Conservation (phyloP, 2,329 filamentous ascomycete genomes). For the Cladorrhinum sp. region DNA sequence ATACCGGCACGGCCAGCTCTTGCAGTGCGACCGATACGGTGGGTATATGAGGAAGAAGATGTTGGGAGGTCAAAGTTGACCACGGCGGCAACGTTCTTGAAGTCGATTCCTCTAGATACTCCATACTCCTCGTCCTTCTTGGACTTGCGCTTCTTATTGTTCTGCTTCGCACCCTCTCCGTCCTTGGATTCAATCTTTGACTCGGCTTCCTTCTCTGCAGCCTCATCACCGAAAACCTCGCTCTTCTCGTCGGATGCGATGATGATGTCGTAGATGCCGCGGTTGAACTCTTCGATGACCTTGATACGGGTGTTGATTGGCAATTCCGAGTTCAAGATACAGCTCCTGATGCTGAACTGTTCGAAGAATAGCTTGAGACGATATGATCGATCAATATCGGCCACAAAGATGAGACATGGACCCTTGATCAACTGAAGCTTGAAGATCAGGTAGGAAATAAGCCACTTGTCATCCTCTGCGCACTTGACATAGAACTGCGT, state of each 20-base stretch:
- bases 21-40: constrained; percentile 90
- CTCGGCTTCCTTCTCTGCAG: constrained; percentile 46
- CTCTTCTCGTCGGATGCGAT: constrained; percentile 73
- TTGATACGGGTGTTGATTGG: constrained; percentile 91
- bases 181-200: constrained; percentile 30
- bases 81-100: constrained; percentile 89
- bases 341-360: constrained; percentile 92
- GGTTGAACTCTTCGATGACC: constrained; percentile 96
- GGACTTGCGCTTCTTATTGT: constrained; percentile 34
- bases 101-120: constrained; percentile 90
- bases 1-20: constrained; percentile 89
- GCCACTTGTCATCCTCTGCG: constrained; percentile 95
- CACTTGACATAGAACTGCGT: constrained; percentile 89
- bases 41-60: constrained; percentile 89
- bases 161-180: constrained; percentile 38
- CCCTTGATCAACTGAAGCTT: constrained; percentile 92
- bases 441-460: constrained; percentile 90
- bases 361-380: constrained; percentile 91
- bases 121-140: constrained; percentile 84
- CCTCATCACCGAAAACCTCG: constrained; percentile 36
- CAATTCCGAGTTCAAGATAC: constrained; percentile 89
- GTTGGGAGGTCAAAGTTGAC: constrained; percentile 95
- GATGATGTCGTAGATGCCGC: constrained; percentile 91
- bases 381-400: constrained; percentile 84
- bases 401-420: constrained; percentile 72